Percentiles rank a stretch among this genome's conserved stretches.
phyloP scores from a whole-genome alignment of 2,329 filamentous ascomycete species.

The Sclerotiophoma versabilis region DNA sequence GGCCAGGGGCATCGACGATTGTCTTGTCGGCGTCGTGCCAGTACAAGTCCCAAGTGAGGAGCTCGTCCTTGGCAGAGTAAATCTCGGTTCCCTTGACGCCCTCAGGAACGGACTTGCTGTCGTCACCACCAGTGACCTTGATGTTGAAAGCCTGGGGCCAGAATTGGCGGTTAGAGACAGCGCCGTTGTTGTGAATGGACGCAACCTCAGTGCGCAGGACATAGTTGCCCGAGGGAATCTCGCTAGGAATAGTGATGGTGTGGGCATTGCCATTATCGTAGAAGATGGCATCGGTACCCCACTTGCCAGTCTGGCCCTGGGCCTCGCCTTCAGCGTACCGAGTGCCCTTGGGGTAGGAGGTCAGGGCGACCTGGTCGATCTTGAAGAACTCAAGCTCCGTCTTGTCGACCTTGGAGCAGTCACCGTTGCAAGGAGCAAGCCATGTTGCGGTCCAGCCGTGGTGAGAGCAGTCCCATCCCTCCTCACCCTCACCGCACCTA shows the following conservation, averaged over 20 bases:
- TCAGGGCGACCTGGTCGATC: slow-evolving; percentile 39
- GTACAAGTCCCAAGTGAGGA: slow-evolving; percentile 41
- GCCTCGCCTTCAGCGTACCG: slow-evolving; percentile 32
- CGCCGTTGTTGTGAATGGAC: slow-evolving; percentile 46
- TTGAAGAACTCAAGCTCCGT: slow-evolving; percentile 44
- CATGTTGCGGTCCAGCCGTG: slow-evolving; percentile 45
- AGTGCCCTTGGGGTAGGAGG: slow-evolving; percentile 36
- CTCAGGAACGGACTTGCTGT: slow-evolving; percentile 30
- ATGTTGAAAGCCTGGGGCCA: slow-evolving; percentile 49
- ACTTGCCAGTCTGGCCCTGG: slow-evolving; percentile 37
- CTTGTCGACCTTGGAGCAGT: slow-evolving; percentile 42
- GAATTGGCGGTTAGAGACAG: slow-evolving; percentile 41
- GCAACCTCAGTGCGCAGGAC: slow-evolving; percentile 46
- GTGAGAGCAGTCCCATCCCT: slow-evolving; percentile 45
- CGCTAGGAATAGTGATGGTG: slow-evolving; percentile 41
- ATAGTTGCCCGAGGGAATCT: slow-evolving; percentile 45
- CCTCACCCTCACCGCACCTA: slow-evolving; percentile 30
- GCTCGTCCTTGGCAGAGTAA: slow-evolving; percentile 35
- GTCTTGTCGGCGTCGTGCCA: slow-evolving; percentile 38
- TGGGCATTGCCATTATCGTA: slow-evolving; percentile 43
- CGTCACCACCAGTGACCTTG: slow-evolving; percentile 41
- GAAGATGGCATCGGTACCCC: slow-evolving; percentile 46
- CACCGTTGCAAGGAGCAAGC: slow-evolving; percentile 43
- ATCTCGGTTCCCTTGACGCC: slow-evolving; percentile 43
- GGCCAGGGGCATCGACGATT: slow-evolving; percentile 31